Evolutionary conservation across 352 stramenopile genomes (phyloP).

Genomic region (Peronospora belbahrii): DNA sequence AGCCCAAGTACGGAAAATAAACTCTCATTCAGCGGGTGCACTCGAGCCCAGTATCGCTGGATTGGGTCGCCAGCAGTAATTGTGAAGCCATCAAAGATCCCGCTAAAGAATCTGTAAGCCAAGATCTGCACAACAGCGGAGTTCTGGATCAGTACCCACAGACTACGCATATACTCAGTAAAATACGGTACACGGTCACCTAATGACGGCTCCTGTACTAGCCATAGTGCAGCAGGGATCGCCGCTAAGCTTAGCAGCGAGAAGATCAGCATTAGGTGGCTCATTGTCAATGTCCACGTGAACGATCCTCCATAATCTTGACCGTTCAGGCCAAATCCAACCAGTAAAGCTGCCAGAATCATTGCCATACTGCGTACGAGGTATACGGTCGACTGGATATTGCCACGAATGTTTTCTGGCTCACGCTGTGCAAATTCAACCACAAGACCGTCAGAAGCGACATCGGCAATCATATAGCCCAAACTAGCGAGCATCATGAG

Average conservation of each 20-base stretch:
- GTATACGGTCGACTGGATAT: slow-evolving; percentile 33
- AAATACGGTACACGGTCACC: slow-evolving; percentile 11
- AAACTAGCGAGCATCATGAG: slow-evolving; percentile 33
- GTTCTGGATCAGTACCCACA: slow-evolving; percentile 40
- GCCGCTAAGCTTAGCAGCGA: slow-evolving; percentile 27
- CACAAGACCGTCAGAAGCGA: slow-evolving; percentile 34
- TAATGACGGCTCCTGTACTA: slow-evolving; percentile 29
- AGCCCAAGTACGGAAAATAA: slow-evolving; percentile 24
- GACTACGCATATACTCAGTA: slow-evolving; percentile 20
- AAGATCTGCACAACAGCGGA: slow-evolving; percentile 41
- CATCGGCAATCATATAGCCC: slow-evolving; percentile 33
- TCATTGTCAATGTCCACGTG: slow-evolving; percentile 26
- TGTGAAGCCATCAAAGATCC: slow-evolving; percentile 33
- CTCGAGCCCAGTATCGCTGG: slow-evolving; percentile 26
- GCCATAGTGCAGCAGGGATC: slow-evolving; percentile 28
- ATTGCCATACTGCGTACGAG: slow-evolving; percentile 27
- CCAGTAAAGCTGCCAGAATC: slow-evolving; percentile 29
- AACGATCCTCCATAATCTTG: slow-evolving; percentile 33
- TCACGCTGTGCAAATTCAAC: slow-evolving; percentile 48
- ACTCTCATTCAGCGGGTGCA: slow-evolving; percentile 29
- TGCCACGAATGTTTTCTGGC: slow-evolving; percentile 31
- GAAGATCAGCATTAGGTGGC: slow-evolving; percentile 34
- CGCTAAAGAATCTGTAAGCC: slow-evolving; percentile 44
- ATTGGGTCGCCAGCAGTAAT: slow-evolving; percentile 30
- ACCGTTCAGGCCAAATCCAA: slow-evolving; percentile 33